A percentile compares a stretch with the other conserved stretches of the same genome.
Conservation (phyloP, 164 flowering plant species). For the Houttuynia cordata region DNA sequence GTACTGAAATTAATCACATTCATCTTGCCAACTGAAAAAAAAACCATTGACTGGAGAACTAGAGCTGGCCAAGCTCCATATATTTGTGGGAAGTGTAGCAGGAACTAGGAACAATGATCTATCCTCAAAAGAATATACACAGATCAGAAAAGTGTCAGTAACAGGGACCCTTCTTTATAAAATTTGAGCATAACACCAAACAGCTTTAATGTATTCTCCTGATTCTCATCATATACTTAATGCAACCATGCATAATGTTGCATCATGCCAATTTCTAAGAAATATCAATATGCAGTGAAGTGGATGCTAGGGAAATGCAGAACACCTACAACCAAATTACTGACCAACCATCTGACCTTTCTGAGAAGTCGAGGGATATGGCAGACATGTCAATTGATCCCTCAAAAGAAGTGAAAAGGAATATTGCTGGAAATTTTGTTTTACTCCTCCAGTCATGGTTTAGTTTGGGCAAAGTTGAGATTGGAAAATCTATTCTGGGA, state of each 20-base stretch:
- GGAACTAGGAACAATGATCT: neutral
- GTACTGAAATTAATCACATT: neutral
- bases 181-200: neutral
- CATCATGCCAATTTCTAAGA: constrained; percentile 3
- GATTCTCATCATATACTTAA: no score
- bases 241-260: neutral
- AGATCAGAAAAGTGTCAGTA: neutral
- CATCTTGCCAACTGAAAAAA: neutral
- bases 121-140: neutral
- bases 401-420: constrained; percentile 4
- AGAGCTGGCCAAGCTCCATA: no score
- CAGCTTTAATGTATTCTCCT: neutral
- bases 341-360: constrained; percentile 13
- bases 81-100: no score
- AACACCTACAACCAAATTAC: constrained; percentile 3
- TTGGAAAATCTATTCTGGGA: constrained; percentile 32
- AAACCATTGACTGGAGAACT: no score
- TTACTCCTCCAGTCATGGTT: constrained; percentile 21
- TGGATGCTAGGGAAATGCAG: constrained; percentile 13
- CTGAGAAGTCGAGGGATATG: constrained; percentile 7
- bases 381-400: constrained; percentile 3
- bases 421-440: constrained; percentile 8
- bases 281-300: constrained; percentile 15
- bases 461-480: constrained; percentile 13
- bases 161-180: neutral